Percentiles rank a stretch among this genome's conserved stretches.
Evolutionary conservation across 148 eudicot genomes (phyloP).

Genomic region (Drosera capensis): DNA sequence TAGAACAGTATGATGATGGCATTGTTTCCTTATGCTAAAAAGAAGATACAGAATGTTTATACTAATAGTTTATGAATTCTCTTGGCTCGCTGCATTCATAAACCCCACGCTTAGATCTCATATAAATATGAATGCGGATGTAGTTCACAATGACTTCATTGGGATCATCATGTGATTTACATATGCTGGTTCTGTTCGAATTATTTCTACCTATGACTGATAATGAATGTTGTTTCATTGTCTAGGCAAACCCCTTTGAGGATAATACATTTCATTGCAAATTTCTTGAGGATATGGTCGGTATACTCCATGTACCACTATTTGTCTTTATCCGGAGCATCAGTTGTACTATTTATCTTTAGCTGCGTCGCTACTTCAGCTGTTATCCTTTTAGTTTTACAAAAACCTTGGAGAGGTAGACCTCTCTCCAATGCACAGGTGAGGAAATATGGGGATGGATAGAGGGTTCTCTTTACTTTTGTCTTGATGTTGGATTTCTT

Average conservation of each 20-base stretch:
- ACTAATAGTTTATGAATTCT: no score
- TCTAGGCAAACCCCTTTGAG: slow-evolving; percentile 71
- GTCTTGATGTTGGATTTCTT: not conserved
- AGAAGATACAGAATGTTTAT: no score
- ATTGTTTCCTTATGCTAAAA: no score
- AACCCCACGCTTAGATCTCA: no score
- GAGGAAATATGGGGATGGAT: slow-evolving; percentile 4
- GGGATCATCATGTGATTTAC: not conserved
- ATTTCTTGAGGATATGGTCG: slow-evolving; percentile 94
- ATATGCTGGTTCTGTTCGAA: not conserved
- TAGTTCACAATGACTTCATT: not conserved
- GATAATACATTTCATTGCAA: slow-evolving; percentile 59
- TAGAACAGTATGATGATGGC: no score
- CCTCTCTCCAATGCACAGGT: slow-evolving; percentile 89
- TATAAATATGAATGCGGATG: no score
- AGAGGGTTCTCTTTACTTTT: slow-evolving; percentile 3
- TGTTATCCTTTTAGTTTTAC: slow-evolving; percentile 46
- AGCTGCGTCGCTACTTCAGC: slow-evolving; percentile 75
- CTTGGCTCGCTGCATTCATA: no score
- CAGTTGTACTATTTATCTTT: slow-evolving; percentile 75
- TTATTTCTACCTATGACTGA: not conserved
- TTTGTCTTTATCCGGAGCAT: slow-evolving; percentile 73
- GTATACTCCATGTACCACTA: slow-evolving; percentile 80
- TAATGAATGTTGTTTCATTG: not conserved
- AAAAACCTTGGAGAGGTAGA: slow-evolving; percentile 96